Evolutionary conservation across 345 rosid genomes (phyloP).

Genomic region (Pistacia vera): DNA sequence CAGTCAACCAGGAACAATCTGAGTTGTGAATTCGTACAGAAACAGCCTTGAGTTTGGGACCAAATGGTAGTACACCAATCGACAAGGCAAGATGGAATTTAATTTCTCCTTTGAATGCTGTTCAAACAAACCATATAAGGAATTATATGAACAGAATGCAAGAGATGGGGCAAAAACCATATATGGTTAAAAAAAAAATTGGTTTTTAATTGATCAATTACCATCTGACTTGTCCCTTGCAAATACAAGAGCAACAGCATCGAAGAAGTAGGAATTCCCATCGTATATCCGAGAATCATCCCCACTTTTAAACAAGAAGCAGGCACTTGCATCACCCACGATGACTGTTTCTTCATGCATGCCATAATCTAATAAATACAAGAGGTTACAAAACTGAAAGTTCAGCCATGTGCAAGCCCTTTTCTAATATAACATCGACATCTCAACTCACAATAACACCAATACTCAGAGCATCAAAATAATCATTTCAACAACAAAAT

Average conservation of each 20-base stretch:
- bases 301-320: conserved; percentile 27
- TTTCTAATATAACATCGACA: not conserved
- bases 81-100: conserved; percentile 40
- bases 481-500: not conserved
- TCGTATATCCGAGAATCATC: not conserved
- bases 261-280: conserved; percentile 13
- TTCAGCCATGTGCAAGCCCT: not conserved
- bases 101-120: conserved; percentile 35
- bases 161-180: too few relatives aligned
- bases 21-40: conserved; percentile 21
- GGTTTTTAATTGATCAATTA: conserved; percentile 5
- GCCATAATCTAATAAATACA: conserved; percentile 27
- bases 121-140: conserved; percentile 1
- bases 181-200: too few relatives aligned
- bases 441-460: not conserved
- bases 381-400: not conserved
- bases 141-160: too few relatives aligned
- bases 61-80: conserved; percentile 43
- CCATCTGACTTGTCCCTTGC: conserved; percentile 40
- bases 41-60: conserved; percentile 39
- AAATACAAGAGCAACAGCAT: conserved; percentile 49
- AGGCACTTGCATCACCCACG: conserved; percentile 41
- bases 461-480: not conserved
- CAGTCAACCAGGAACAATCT: conserved; percentile 32
- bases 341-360: conserved; percentile 44